Percentiles rank a stretch among this genome's conserved stretches.
phyloP scores from a whole-genome alignment of 1,284 basidiomycete species.

The Cronartium ribicola region DNA sequence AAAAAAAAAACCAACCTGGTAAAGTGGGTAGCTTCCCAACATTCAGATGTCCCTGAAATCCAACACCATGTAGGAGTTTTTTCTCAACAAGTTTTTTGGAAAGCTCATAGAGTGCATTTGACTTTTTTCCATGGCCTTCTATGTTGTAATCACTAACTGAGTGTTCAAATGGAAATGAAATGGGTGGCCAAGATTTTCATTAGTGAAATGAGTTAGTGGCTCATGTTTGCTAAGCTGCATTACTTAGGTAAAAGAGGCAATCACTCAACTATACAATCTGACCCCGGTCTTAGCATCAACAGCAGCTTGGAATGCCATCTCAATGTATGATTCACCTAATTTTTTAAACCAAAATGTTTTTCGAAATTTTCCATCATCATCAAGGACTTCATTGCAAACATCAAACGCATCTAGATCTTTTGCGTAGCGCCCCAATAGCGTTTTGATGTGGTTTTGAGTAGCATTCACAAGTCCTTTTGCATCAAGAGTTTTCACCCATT shows the following conservation, averaged over 20 bases:
- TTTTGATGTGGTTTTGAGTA: slow-evolving; percentile 7
- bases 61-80: slow-evolving; percentile 9
- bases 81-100: slow-evolving; percentile 4
- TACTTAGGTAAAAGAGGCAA: not conserved
- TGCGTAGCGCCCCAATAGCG: not conserved
- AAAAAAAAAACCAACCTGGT: not conserved
- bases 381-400: slow-evolving; percentile 5
- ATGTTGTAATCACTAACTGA: slow-evolving; percentile 5
- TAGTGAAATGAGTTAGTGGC: no score
- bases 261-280: not conserved
- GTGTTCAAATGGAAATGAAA: no score
- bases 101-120: not conserved
- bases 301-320: slow-evolving; percentile 10
- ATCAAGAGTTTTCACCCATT: not conserved
- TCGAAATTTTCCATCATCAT: slow-evolving; percentile 2
- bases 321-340: not conserved
- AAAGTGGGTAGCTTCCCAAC: not conserved
- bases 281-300: not conserved
- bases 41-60: slow-evolving; percentile 2
- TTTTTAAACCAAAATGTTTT: slow-evolving; percentile 12
- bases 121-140: not conserved
- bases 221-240: no score
- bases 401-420: not conserved
- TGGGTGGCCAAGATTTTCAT: no score
- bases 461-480: not conserved